These are phyloP conservation scores for Tetrahymena thermophila DNA, from an alignment of 73 alveolate genomes.

Conservation along the genomic window DNA sequence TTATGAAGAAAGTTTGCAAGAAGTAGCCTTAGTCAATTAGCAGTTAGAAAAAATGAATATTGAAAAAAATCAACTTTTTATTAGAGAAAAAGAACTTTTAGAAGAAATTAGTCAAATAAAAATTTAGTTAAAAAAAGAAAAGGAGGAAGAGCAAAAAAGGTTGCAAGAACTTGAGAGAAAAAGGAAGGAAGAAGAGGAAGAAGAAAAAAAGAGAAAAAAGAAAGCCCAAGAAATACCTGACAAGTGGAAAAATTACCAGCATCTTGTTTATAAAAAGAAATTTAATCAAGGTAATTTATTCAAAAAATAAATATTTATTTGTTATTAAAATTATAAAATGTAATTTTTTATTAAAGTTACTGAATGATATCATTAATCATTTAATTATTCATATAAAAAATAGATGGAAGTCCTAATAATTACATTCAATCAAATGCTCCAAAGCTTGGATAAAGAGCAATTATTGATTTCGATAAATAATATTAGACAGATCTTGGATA, in stretches of 20 bases:
- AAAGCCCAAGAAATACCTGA: background rate
- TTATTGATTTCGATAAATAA: background rate
- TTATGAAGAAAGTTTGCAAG: background rate
- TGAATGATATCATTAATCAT: background rate
- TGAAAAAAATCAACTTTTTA: background rate
- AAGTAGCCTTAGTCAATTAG: background rate
- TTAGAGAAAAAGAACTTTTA: background rate
- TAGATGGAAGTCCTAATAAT: background rate
- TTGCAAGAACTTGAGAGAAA: background rate
- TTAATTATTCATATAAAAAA: background rate
- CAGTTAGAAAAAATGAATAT: background rate
- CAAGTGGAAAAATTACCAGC: background rate
- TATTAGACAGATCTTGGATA: background rate
- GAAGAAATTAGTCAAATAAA: background rate
- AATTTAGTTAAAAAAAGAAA: background rate
- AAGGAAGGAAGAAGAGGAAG: background rate
- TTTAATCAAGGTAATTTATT: background rate
- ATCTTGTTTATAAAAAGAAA: background rate
- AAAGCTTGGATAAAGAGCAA: background rate
- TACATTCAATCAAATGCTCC: background rate
- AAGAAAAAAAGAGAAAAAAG: background rate
- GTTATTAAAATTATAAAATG: background rate
- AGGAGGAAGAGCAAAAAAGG: background rate
- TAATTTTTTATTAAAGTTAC: too few species aligned
- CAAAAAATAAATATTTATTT: background rate